Evolutionary conservation across 1,284 basidiomycete genomes (phyloP), one percentile per base, ranked within the genome.

Genomic region (Calocybe gambosa): DNA sequence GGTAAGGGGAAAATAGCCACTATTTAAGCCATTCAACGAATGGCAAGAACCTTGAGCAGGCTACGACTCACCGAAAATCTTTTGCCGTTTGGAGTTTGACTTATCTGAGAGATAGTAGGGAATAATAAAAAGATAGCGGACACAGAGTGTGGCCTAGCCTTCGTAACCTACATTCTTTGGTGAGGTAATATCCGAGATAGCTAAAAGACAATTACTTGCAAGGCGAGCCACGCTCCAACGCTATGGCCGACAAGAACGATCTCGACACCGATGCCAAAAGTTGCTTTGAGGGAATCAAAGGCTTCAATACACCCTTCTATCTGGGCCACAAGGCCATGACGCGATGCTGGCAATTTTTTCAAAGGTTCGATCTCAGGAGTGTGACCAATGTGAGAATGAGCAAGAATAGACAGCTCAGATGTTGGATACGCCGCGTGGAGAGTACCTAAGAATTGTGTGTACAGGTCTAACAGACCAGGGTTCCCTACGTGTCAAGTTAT

Each of bases 161-260:
- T n/a, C n/a, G n/a, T n/a, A n/a, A n/a, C n/a, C n/a, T n/a, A n/a
- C n/a, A n/a, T n/a, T n/a, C n/a, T n/a, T n/a, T n/a, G n/a, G n/a
- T n/a, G n/a, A n/a, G n/a, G n/a, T n/a, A n/a, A n/a, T n/a, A n/a
- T n/a, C n/a, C n/a, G n/a, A n/a, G n/a, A n/a, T n/a, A n/a, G n/a
- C n/a, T n/a, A n/a, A n/a, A n/a, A n/a, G n/a, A n/a, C n/a, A n/a
- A n/a, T n/a, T n/a, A n/a, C n/a, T n/a, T n/a, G n/a, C n/a, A n/a
- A n/a, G n/a, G n/a, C n/a, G n/a, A n/a, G n/a, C n/a, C 80, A 85
- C 3, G 74, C 59, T 1, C 80, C 80, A 19, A 83, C 70, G 51
- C 80, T 83, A 50, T 84, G 81, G 7, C 75, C 80, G 20, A 71
- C 61, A 0, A 84, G 20, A 4, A 81, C 58, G 10, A 81, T 57